Conservation (phyloP, 208 protist genomes). For the Angomonas ambiguus region DNA sequence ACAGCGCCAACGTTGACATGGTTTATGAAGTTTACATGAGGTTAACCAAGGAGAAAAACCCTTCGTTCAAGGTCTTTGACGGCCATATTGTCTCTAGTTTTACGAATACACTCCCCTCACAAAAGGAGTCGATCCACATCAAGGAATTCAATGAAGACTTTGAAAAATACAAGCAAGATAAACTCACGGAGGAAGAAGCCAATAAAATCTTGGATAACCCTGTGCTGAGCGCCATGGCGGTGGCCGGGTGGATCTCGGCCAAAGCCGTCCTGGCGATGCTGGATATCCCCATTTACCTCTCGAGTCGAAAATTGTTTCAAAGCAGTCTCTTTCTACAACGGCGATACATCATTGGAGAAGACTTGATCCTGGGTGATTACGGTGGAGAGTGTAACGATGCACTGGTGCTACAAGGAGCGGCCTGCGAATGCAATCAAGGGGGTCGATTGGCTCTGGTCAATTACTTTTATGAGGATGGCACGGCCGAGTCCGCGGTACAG, state of each 20-base stretch:
- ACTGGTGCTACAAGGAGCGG: constrained; percentile 17
- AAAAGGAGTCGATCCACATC: constrained; percentile 21
- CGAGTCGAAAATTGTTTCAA: constrained; percentile 15
- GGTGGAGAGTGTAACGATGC: constrained; percentile 21
- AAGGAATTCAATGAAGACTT: constrained; percentile 32
- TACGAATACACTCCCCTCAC: constrained; percentile 26
- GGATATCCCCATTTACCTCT: not conserved
- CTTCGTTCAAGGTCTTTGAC: constrained; percentile 1
- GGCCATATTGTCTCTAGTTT: constrained; percentile 33
- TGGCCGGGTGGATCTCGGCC: constrained; percentile 38
- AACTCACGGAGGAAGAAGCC: constrained; percentile 12
- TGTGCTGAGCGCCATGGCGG: constrained; percentile 21
- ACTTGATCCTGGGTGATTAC: constrained; percentile 57
- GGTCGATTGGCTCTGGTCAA: constrained; percentile 21
- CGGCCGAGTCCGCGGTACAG: not conserved
- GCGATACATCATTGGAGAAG: constrained; percentile 43
- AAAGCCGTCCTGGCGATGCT: constrained; percentile 23
- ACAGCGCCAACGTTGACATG: constrained; percentile 18
- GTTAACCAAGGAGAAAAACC: constrained; percentile 2
- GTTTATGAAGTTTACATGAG: constrained; percentile 15
- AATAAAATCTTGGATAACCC: constrained; percentile 10
- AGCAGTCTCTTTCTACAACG: constrained; percentile 32
- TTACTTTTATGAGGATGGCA: not conserved
- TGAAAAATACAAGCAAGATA: constrained; percentile 27
- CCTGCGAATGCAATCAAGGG: constrained; percentile 46